Evolutionary conservation across 2,329 filamentous ascomycete species (phyloP).

Genomic region (Helminthosporium solani): DNA sequence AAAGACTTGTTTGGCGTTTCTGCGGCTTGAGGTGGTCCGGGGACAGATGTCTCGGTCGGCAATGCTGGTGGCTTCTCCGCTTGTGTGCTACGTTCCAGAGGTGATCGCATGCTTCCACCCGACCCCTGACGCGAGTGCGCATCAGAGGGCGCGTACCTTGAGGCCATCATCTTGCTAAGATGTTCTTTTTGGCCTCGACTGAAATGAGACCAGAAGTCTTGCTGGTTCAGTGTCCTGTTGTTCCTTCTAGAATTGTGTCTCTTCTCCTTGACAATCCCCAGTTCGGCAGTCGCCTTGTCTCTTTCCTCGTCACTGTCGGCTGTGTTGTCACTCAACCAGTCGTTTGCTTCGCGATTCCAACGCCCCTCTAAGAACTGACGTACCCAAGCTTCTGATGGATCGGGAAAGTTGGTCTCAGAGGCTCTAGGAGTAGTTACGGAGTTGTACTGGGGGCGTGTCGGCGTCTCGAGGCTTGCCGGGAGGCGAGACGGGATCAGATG

Average conservation of each 20-base stretch:
- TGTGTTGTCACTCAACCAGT: conserved; percentile 77
- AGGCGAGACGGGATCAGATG: conserved; percentile 43
- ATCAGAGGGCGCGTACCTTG: conserved; percentile 40
- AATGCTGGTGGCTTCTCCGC: conserved; percentile 21
- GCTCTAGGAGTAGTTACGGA: conserved; percentile 29
- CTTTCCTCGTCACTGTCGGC: conserved; percentile 61
- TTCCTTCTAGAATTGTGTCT: conserved; percentile 46
- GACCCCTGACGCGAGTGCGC: conserved; percentile 37
- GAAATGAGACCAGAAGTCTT: conserved; percentile 51
- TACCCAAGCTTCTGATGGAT: conserved; percentile 78
- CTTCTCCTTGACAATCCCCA: conserved; percentile 19
- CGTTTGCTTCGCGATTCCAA: conserved; percentile 67
- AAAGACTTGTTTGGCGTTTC: conserved; percentile 19
- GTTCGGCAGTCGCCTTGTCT: conserved; percentile 15
- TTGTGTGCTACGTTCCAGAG: conserved; percentile 17
- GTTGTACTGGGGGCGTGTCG: conserved; percentile 21
- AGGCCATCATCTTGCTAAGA: conserved; percentile 44
- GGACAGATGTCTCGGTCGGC: conserved; percentile 18
- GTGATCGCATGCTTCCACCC: conserved; percentile 19
- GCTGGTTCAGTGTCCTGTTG: conserved; percentile 53
- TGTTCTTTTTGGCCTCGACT: conserved; percentile 41
- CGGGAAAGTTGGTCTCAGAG: conserved; percentile 35
- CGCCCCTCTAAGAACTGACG: conserved; percentile 77
- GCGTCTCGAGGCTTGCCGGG: conserved; percentile 24
- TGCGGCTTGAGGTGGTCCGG: conserved; percentile 19